These are phyloP conservation scores for Agroathelia rolfsii DNA, from an alignment of 1,284 basidiomycete genomes.

Conservation along the genomic window DNA sequence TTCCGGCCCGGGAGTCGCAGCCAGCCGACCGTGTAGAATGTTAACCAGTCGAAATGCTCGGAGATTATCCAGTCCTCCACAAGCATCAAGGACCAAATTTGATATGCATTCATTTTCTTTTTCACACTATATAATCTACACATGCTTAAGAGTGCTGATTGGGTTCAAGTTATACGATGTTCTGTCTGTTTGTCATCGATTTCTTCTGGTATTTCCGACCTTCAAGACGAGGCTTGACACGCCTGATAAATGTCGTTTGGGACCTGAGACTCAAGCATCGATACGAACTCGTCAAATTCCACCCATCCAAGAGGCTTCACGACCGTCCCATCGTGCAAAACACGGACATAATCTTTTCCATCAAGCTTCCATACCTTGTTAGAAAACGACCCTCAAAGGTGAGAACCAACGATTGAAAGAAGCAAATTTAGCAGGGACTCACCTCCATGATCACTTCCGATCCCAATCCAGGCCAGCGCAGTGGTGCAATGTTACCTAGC, in stretches of 20 bases:
- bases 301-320: slow-evolving; percentile 30
- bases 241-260: slow-evolving; percentile 28
- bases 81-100: too few species aligned
- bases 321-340: slow-evolving; percentile 35
- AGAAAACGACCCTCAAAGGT: slow-evolving; percentile 3
- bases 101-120: too few species aligned
- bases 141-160: too few species aligned
- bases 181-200: too few species aligned
- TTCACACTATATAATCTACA: too few species aligned
- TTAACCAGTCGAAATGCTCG: too few species aligned
- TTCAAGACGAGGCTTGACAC: too few species aligned
- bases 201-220: too few species aligned
- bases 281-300: slow-evolving; percentile 27
- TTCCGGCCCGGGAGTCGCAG: too few species aligned
- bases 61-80: too few species aligned
- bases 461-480: slow-evolving; percentile 43
- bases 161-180: too few species aligned
- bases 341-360: slow-evolving; percentile 28
- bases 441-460: slow-evolving; percentile 44
- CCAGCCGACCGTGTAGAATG: too few species aligned
- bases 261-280: slow-evolving; percentile 25
- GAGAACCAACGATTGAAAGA: not conserved
- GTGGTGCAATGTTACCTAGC: slow-evolving; percentile 23
- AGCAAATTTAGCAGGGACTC: slow-evolving; percentile 11
- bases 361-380: slow-evolving; percentile 31